Evolutionary conservation across 2,329 filamentous ascomycete genomes (phyloP), one percentile per base, ranked within the genome.

Genomic region (Xylaria sp.): DNA sequence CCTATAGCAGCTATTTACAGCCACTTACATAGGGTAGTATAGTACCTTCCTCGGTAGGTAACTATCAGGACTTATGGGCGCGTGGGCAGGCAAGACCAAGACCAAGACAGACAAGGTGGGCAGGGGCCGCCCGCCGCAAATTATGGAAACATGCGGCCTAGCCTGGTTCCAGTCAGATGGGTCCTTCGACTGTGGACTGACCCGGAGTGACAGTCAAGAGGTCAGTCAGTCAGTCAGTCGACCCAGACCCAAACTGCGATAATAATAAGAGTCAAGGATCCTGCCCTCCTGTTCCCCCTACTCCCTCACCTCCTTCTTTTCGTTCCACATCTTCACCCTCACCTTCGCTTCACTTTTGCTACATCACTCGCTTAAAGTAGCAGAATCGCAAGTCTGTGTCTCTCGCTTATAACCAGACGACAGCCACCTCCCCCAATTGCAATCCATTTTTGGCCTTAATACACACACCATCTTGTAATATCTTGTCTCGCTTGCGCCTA

Each of bases 341-440:
- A 53, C 59, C 38, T 67, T 65, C 57, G 60, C 51, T 67, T 23
- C 57, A 59, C n/a, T 51, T 51, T 59, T 66, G 60, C 68, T 70
- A 66, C 70, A 66, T 67, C 70, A 72, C 65, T 72, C 70, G 70
- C 68, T 72, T 70, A 66, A 67, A 13, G 70, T 72, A 68, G 68
- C 38, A 66, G 60, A 66, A 66, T 44, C 63, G 59, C 60, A 59
- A 44, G 23, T 38, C 49, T 63, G 56, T 62, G 53, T 68, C 70
- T 60, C 54, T 72, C 70, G 68, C 68, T 70, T 65, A 72, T 70
- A 69, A 42, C 28, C 63, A 63, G n/a, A 42, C 63, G 58, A 59
- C 3, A 59, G 51, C 49, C 62, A 28, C 10, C 51, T 10, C 33
- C 33, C 33, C 33, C 33, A 33, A 49, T 66, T 54, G 49, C 31